Evolutionary conservation across 2,329 filamentous ascomycete genomes (phyloP).

Genomic region (Phaeosphaeria sp.): DNA sequence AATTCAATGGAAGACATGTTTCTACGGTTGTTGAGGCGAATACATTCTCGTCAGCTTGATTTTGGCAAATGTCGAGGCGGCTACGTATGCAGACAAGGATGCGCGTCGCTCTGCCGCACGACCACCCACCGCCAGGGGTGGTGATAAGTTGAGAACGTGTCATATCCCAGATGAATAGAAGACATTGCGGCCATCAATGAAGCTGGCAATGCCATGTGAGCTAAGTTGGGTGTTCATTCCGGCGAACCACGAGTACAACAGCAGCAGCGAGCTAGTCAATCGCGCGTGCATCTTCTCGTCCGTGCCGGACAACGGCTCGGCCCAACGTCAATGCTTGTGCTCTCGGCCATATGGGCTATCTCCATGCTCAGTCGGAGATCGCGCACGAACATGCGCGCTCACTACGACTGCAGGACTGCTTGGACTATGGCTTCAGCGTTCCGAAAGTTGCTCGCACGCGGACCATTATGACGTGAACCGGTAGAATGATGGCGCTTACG

Average conservation of each 20-base stretch:
- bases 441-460: background rate
- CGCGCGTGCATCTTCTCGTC: background rate
- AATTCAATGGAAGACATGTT: background rate
- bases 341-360: background rate
- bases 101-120: constrained; percentile 3
- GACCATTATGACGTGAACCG: background rate
- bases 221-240: too few relatives aligned
- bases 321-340: background rate
- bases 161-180: constrained; percentile 3
- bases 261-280: constrained; percentile 11
- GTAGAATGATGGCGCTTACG: background rate
- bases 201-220: background rate
- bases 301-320: background rate
- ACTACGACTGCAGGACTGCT: background rate
- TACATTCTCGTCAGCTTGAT: constrained; percentile 15
- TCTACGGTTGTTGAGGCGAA: constrained; percentile 6
- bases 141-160: constrained; percentile 12
- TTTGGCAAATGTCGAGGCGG: constrained; percentile 13
- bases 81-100: constrained; percentile 21
- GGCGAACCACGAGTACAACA: too few relatives aligned
- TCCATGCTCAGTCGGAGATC: background rate
- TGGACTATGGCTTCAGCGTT: too few relatives aligned
- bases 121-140: constrained; percentile 24
- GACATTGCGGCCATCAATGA: constrained; percentile 1
- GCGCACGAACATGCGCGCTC: background rate